Percentiles rank a stretch among this genome's conserved stretches.
Conservation (phyloP, 805 yeast genomes). For the Lipomyces lipofer region DNA sequence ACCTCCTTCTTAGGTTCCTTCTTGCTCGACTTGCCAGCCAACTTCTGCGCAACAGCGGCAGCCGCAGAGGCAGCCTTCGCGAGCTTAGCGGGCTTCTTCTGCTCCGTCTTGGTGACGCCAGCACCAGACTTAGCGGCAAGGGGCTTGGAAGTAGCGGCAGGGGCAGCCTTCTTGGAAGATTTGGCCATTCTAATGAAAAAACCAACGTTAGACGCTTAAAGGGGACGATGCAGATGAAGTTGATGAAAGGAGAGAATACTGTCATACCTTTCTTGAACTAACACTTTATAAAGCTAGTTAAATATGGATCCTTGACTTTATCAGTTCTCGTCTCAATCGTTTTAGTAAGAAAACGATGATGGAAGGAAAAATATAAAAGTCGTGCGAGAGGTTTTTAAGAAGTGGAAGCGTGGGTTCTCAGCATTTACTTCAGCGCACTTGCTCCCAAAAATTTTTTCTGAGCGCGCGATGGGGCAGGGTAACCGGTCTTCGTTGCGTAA, state of each 20-base stretch:
- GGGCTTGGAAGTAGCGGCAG: conserved; percentile 17
- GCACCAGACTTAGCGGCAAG: conserved; percentile 27
- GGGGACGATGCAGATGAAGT: not conserved
- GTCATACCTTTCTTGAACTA: not conserved
- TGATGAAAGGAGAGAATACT: not conserved
- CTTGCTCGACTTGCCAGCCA: conserved; percentile 36
- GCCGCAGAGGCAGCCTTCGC: conserved; percentile 33
- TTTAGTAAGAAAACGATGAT: not conserved
- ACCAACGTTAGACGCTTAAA: not conserved
- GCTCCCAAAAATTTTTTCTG: not conserved
- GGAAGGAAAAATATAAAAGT: not conserved
- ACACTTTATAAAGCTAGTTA: not conserved
- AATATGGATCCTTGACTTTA: too few species aligned
- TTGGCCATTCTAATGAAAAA: conserved; percentile 22
- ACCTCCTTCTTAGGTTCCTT: conserved; percentile 32
- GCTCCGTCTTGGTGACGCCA: conserved; percentile 32
- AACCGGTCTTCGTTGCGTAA: too few species aligned
- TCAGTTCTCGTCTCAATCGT: not conserved
- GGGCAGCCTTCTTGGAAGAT: conserved; percentile 1
- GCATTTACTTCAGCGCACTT: not conserved
- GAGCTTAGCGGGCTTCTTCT: conserved; percentile 29
- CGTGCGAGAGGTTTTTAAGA: not conserved
- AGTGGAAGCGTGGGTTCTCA: not conserved
- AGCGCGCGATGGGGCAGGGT: too few species aligned
- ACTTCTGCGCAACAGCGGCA: conserved; percentile 39